These are phyloP conservation scores for Nakataea oryzae DNA, from an alignment of 2,329 filamentous ascomycete genomes.

Conservation along the genomic window DNA sequence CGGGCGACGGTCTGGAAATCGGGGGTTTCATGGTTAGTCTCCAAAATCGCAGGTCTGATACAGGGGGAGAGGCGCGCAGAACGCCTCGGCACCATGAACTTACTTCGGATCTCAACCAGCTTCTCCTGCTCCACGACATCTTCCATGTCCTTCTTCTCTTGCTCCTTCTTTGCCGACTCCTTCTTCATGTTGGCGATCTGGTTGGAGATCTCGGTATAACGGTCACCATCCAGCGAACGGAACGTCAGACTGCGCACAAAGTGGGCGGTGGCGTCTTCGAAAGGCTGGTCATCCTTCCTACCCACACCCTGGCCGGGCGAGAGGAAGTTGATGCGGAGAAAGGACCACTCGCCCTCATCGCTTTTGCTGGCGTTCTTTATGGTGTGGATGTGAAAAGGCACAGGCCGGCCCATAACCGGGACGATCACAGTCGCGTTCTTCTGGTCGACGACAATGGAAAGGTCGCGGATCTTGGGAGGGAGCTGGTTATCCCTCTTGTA, in stretches of 20 bases:
- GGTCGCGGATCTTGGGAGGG: slow-evolving; percentile 68
- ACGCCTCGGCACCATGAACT: slow-evolving; percentile 21
- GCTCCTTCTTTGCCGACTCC: slow-evolving; percentile 80
- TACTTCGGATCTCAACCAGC: slow-evolving; percentile 85
- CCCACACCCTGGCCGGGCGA: slow-evolving; percentile 96
- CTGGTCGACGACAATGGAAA: slow-evolving; percentile 80
- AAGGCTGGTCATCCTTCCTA: slow-evolving; percentile 93
- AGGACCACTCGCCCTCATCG: slow-evolving; percentile 88
- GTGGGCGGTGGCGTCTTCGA: slow-evolving; percentile 91
- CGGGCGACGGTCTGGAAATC: slow-evolving; percentile 66
- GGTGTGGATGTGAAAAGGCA: slow-evolving; percentile 94
- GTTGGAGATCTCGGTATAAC: slow-evolving; percentile 82
- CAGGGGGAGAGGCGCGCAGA: too few species aligned
- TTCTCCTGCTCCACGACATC: slow-evolving; percentile 99
- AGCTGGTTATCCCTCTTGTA: slow-evolving; percentile 98
- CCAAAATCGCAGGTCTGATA: not conserved
- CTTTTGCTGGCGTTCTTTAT: slow-evolving; percentile 99
- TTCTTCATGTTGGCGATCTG: slow-evolving; percentile 97
- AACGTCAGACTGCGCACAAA: slow-evolving; percentile 95
- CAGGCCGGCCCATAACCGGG: slow-evolving; percentile 93
- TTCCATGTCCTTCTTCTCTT: slow-evolving; percentile 99
- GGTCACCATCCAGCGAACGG: slow-evolving; percentile 77
- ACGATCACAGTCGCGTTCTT: slow-evolving; percentile 87
- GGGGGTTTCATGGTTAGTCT: slow-evolving; percentile 25
- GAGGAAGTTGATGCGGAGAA: slow-evolving; percentile 91